Evolutionary conservation across 176 grass and related monocot species (phyloP).

Genomic region (Musa itinerans): DNA sequence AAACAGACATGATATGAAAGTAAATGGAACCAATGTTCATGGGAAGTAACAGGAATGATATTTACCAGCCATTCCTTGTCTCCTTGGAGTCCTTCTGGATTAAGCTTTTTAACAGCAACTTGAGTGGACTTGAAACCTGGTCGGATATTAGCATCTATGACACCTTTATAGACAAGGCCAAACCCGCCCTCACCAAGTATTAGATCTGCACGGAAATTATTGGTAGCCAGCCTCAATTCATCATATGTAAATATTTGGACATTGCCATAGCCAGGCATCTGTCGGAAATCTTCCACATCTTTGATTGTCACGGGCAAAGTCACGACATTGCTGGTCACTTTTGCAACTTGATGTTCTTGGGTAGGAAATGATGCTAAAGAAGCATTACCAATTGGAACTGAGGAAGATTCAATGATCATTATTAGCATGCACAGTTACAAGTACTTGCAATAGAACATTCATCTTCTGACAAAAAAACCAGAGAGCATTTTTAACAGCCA

Average conservation of each 20-base stretch:
- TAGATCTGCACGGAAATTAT: conserved; percentile 82
- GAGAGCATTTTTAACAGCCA: too few species aligned
- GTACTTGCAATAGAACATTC: too few species aligned
- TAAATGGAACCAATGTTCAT: not conserved
- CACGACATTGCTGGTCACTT: too few species aligned
- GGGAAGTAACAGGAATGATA: conserved; percentile 2
- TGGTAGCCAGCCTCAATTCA: conserved; percentile 66
- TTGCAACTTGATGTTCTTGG: too few species aligned
- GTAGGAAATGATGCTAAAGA: too few species aligned
- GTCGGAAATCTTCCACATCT: conserved; percentile 62
- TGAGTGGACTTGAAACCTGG: conserved; percentile 55
- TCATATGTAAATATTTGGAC: conserved; percentile 79
- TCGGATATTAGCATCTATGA: conserved; percentile 76
- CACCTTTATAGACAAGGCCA: conserved; percentile 89
- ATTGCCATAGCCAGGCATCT: conserved; percentile 65
- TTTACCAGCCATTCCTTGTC: conserved; percentile 19
- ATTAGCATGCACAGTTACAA: too few species aligned
- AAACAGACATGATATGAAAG: conserved; percentile 8
- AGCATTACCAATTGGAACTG: too few species aligned
- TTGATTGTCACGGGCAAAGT: conserved; percentile 12
- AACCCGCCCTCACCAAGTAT: conserved; percentile 92
- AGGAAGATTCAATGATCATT: too few species aligned
- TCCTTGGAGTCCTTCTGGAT: conserved; percentile 20
- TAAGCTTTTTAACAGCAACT: conserved; percentile 87
- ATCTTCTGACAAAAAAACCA: too few species aligned